Base-by-base conservation (phyloP, 129 eudicot genomes). In the Artemisia argyi region DNA sequence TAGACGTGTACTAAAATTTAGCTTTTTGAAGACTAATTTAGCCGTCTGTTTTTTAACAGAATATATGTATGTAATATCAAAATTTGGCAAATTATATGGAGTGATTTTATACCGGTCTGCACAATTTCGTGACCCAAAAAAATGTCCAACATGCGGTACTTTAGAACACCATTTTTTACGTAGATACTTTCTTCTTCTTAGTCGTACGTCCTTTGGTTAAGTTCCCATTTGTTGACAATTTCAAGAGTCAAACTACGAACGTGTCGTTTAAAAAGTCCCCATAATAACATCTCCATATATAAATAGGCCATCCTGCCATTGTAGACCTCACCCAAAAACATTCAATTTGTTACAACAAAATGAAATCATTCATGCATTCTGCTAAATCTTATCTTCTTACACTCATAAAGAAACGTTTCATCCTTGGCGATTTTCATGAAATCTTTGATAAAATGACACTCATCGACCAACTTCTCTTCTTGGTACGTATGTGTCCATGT, bases 351-450 rank as follows among this genome's bases (percentile, higher is more conserved):
- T 19, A 14, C 18, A 0, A 11, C 51, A 15, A 35, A 30, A 64
- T 42, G 68, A 35, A n/a, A 12, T 35, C 68, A 35, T 64, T 65
- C 19, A 65, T 19, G 11, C 51, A n/a, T 67, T 49, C 55, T 58
- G 26, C 76, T 58, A 72, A 3, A 24, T 72, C 58, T 46, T 44
- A n/a, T 72, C n/a, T 75, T 30, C 62, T 64, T 47, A 19, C 72
- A 69, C 79, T 72, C 30, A 63, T 75, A 24, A 65, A 63, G 46
- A 39, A 39, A 64, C 69, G 22, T 15, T 80, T 85, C 69, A 69
- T 85, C 52, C 83, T 82, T 50, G 69, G 2, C 28, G 87, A 85
- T 63, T 82, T 85, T 49, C 83, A 82, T 60, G 82, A 73, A 62
- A 61, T 46, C 50, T 65, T 82, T n/a, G 67, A 55, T 28, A 69